Conservation (phyloP, 805 yeast genomes). For the Yarrowia sp. region DNA sequence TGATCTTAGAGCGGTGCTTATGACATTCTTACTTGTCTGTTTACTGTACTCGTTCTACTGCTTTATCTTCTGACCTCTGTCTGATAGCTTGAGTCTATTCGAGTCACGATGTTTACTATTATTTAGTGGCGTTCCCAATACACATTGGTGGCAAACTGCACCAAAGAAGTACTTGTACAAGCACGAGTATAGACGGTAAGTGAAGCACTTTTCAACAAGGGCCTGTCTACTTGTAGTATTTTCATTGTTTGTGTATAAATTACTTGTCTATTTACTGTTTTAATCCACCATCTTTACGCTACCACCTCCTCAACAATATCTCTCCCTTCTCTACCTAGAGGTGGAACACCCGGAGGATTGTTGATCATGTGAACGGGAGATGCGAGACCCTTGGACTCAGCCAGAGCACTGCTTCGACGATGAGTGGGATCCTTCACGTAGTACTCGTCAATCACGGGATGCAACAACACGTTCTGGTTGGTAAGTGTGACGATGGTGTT, state of each 20-base stretch:
- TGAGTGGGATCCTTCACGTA: constrained; percentile 73
- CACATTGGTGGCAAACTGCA: not conserved
- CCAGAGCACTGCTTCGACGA: constrained; percentile 78
- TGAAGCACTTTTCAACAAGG: no score
- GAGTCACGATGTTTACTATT: not conserved
- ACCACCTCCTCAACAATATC: constrained; percentile 28
- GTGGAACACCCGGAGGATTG: constrained; percentile 62
- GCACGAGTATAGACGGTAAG: no score
- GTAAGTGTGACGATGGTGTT: constrained; percentile 83
- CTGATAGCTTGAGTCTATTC: no score
- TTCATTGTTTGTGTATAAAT: not conserved
- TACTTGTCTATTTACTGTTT: not conserved
- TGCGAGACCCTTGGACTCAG: constrained; percentile 90
- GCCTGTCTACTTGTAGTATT: no score
- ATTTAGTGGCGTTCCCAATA: constrained; percentile 6
- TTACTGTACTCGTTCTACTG: no score
- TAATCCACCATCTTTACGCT: not conserved
- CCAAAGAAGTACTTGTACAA: no score
- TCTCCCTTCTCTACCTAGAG: constrained; percentile 79
- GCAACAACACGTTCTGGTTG: constrained; percentile 84
- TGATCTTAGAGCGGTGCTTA: no score
- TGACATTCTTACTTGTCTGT: no score
- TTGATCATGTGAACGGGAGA: constrained; percentile 76
- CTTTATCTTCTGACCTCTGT: no score
- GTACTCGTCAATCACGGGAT: constrained; percentile 89